phyloP scores from a whole-genome alignment of 345 rosid genomes.

The Cardiospermum halicacabum region DNA sequence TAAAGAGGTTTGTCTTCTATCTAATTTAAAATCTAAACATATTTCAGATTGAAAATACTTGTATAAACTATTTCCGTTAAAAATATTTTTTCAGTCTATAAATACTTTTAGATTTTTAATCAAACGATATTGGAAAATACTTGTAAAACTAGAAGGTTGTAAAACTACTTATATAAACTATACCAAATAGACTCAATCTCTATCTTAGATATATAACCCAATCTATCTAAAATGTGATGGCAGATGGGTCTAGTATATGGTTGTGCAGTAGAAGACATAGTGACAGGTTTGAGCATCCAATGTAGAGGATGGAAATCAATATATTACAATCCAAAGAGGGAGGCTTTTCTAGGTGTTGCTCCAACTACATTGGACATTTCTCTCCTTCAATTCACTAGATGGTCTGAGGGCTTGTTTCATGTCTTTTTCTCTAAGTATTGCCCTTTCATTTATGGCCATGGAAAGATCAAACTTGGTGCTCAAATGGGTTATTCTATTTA shows the following conservation, averaged over 20 bases:
- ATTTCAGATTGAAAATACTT: too few relatives aligned
- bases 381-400: slow-evolving; percentile 33
- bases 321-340: slow-evolving; percentile 20
- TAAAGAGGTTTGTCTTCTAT: slow-evolving; percentile 32
- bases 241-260: slow-evolving; percentile 45
- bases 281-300: slow-evolving; percentile 31
- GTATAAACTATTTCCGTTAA: too few relatives aligned
- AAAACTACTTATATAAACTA: too few relatives aligned
- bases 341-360: slow-evolving; percentile 34
- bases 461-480: slow-evolving; percentile 21
- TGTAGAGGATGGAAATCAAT: slow-evolving; percentile 42
- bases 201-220: too few relatives aligned
- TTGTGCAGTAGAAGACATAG: slow-evolving; percentile 30
- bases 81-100: too few relatives aligned
- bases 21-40: too few relatives aligned
- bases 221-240: too few relatives aligned
- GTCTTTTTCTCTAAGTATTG: slow-evolving; percentile 34
- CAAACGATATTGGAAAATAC: too few relatives aligned
- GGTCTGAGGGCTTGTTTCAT: slow-evolving; percentile 44
- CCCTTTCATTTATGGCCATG: slow-evolving; percentile 31
- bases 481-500: slow-evolving; percentile 32
- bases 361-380: slow-evolving; percentile 23
- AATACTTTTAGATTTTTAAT: too few relatives aligned
- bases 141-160: too few relatives aligned
- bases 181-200: too few relatives aligned